A percentile compares a stretch with the other conserved stretches of the same genome.
These are phyloP conservation scores for Cyberlindnera sargentensis DNA, from an alignment of 805 yeast genomes.

Conservation along the genomic window DNA sequence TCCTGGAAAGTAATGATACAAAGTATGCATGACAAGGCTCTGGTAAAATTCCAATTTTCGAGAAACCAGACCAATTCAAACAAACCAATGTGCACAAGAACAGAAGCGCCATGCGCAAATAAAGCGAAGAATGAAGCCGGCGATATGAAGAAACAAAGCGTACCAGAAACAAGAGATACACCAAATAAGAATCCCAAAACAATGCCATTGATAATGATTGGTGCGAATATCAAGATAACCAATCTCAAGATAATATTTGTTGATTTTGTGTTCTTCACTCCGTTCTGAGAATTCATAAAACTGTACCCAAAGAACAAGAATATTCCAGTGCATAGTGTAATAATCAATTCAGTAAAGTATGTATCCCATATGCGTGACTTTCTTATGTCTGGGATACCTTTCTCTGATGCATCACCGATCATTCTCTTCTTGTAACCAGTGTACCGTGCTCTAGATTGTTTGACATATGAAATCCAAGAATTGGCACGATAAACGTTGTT, in stretches of 20 bases:
- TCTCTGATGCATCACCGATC: constrained; percentile 61
- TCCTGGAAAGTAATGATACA: constrained; percentile 50
- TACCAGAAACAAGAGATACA: constrained; percentile 43
- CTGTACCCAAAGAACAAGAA: constrained; percentile 66
- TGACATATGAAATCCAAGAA: constrained; percentile 76
- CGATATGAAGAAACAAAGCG: constrained; percentile 23
- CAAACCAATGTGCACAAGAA: constrained; percentile 43
- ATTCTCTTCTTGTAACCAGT: constrained; percentile 84
- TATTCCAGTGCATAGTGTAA: constrained; percentile 64
- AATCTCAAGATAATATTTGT: constrained; percentile 60
- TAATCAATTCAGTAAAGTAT: constrained; percentile 70
- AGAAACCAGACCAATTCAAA: constrained; percentile 61
- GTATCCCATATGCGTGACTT: constrained; percentile 76
- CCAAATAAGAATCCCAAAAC: constrained; percentile 30
- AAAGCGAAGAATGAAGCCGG: constrained; percentile 37
- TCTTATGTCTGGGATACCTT: constrained; percentile 46
- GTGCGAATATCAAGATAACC: constrained; percentile 41
- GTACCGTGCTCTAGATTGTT: constrained; percentile 75
- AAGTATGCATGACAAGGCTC: constrained; percentile 56
- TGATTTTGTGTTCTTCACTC: constrained; percentile 47
- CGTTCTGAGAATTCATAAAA: constrained; percentile 83
- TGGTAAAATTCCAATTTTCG: constrained; percentile 59
- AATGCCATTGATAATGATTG: constrained; percentile 34
- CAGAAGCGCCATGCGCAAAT: constrained; percentile 45
- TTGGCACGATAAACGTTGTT: constrained; percentile 56